Conservation (phyloP, 768 basidiomycete genomes). For the Phlegmacium glaucopus region DNA sequence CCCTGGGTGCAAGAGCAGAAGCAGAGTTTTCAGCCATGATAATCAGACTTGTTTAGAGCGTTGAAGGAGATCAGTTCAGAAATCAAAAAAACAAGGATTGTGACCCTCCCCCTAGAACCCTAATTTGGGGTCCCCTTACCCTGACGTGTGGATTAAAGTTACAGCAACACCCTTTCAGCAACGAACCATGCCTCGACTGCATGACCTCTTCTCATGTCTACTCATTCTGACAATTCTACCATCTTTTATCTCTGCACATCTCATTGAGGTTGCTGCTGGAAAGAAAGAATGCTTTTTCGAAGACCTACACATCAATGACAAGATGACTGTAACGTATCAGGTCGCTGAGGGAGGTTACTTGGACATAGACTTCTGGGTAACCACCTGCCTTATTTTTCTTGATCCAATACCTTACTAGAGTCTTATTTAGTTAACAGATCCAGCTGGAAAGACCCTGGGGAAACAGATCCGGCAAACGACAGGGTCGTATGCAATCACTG, state of each 20-base stretch:
- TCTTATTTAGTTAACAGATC: slow-evolving; percentile 69
- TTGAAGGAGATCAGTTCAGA: slow-evolving; percentile 5
- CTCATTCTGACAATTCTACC: slow-evolving; percentile 39
- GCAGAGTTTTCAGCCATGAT: slow-evolving; percentile 50
- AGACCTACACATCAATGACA: slow-evolving; percentile 88
- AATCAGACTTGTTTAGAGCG: slow-evolving; percentile 19
- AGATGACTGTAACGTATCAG: slow-evolving; percentile 99
- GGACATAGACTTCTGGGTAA: slow-evolving; percentile 97
- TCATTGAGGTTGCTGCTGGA: slow-evolving; percentile 72
- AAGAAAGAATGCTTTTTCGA: slow-evolving; percentile 96
- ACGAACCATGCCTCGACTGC: slow-evolving; percentile 23
- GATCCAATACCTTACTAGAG: slow-evolving; percentile 9
- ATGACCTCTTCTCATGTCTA: slow-evolving; percentile 37
- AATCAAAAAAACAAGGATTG: too few relatives aligned
- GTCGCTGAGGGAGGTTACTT: slow-evolving; percentile 96
- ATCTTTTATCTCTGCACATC: slow-evolving; percentile 53
- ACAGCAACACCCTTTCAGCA: slow-evolving; percentile 1
- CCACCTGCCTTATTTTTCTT: slow-evolving; percentile 7
- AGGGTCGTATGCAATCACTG: slow-evolving; percentile 84
- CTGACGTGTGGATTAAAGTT: slow-evolving; percentile 12
- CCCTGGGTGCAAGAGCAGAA: slow-evolving; percentile 71
- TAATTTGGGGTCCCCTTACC: slow-evolving; percentile 9
- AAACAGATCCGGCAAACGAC: slow-evolving; percentile 88
- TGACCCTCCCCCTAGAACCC: slow-evolving; percentile 21
- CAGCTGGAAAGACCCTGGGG: slow-evolving; percentile 59